These are phyloP conservation scores for Coemansia sp. DNA, from an alignment of 192 early-diverging fungal genomes.

Conservation along the genomic window DNA sequence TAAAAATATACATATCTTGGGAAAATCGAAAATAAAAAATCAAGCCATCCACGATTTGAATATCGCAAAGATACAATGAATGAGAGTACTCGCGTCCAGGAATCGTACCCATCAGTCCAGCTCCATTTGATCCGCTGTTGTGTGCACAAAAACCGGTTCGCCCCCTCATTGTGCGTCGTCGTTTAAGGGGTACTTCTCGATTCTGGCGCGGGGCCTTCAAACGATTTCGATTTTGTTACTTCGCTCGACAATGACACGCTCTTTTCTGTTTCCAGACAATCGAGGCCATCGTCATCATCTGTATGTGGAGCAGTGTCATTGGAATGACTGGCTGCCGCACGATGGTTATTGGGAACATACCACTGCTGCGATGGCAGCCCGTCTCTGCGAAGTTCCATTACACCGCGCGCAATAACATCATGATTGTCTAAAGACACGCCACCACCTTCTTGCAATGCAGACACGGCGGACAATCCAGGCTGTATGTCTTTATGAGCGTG, in stretches of 20 bases:
- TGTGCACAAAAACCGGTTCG: not conserved
- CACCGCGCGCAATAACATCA: constrained; percentile 15
- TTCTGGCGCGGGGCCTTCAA: not conserved
- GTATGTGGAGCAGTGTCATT: not conserved
- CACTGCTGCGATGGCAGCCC: constrained; percentile 38
- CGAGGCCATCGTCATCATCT: not conserved
- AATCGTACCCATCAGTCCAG: no score
- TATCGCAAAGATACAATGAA: not conserved
- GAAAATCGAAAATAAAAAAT: not conserved
- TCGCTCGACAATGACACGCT: not conserved
- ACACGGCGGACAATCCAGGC: not conserved
- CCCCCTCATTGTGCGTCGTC: not conserved
- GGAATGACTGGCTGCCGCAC: not conserved
- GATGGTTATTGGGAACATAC: constrained; percentile 30
- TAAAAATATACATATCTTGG: not conserved
- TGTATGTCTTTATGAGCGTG: not conserved
- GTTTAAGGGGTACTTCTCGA: not conserved
- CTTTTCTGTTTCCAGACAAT: not conserved
- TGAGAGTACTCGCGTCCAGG: not conserved
- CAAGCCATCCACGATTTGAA: not conserved
- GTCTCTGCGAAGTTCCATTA: constrained; percentile 39
- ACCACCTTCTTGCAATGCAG: not conserved
- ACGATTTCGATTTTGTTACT: not conserved
- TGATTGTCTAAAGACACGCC: constrained; percentile 7
- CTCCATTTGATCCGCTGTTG: not conserved